Conservation (phyloP, 768 basidiomycete genomes). For the Tulasnella sp. region DNA sequence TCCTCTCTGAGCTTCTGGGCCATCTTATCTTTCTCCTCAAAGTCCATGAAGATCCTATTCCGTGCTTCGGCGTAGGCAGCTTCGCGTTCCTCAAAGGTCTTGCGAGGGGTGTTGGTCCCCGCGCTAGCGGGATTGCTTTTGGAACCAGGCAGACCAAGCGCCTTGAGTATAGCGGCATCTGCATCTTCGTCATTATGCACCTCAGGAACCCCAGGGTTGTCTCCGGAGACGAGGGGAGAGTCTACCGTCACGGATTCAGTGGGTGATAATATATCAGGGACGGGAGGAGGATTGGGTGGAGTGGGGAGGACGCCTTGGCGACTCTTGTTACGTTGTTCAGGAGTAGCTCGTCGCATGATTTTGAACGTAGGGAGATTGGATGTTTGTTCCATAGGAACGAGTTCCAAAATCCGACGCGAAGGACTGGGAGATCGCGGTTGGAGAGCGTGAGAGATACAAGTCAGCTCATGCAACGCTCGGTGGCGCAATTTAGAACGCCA, state of each 20-base stretch:
- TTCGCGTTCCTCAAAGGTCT: slow-evolving; percentile 75
- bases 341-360: slow-evolving; percentile 62
- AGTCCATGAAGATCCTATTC: slow-evolving; percentile 57
- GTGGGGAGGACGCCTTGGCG: not conserved
- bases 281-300: not conserved
- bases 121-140: slow-evolving; percentile 5
- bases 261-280: not conserved
- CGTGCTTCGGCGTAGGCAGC: slow-evolving; percentile 84
- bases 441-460: not conserved
- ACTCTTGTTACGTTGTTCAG: slow-evolving; percentile 31
- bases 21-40: slow-evolving; percentile 41
- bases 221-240: not conserved
- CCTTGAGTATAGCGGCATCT: slow-evolving; percentile 23
- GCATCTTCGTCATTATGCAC: not conserved
- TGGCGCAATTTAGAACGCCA: slow-evolving; percentile 3
- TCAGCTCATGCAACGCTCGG: too few species aligned
- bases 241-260: not conserved
- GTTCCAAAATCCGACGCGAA: slow-evolving; percentile 52
- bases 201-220: not conserved
- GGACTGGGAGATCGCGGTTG: slow-evolving; percentile 38
- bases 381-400: slow-evolving; percentile 61
- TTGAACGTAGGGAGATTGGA: slow-evolving; percentile 61
- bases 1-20: slow-evolving; percentile 8
- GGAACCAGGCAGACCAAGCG: not conserved
- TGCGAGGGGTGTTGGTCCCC: slow-evolving; percentile 25